These are phyloP conservation scores for Populus hybrid DNA, from an alignment of 441 rosid genomes.

Conservation along the genomic window DNA sequence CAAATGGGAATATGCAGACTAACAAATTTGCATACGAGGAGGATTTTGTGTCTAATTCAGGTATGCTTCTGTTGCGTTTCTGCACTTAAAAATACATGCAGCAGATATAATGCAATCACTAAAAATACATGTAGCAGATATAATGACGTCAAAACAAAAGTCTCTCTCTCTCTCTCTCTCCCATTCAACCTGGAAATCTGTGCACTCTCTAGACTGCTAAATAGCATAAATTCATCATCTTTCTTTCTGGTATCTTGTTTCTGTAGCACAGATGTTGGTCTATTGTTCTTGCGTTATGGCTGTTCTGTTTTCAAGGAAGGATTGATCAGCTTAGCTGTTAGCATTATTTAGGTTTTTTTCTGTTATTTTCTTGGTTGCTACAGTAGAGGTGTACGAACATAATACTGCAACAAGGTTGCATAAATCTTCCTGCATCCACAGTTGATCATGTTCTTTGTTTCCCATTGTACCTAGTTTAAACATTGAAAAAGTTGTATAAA, in stretches of 20 bases:
- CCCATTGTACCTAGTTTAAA: background rate
- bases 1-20: conserved; percentile 13
- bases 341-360: background rate
- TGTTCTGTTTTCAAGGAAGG: background rate
- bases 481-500: background rate
- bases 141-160: too few species aligned
- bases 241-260: background rate
- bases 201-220: background rate
- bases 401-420: background rate
- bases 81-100: background rate
- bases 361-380: background rate
- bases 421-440: background rate
- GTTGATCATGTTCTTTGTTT: background rate
- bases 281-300: background rate
- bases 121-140: too few species aligned
- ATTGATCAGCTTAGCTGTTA: background rate
- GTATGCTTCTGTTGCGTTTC: conserved; percentile 18
- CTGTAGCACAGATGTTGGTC: background rate
- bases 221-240: background rate
- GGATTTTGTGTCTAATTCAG: conserved; percentile 27
- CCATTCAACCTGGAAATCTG: background rate
- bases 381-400: too few species aligned
- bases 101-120: background rate
- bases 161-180: too few species aligned
- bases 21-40: conserved; percentile 15